phyloP scores from a whole-genome alignment of 2,329 filamentous ascomycete genomes.

The Phialocephala sp. region DNA sequence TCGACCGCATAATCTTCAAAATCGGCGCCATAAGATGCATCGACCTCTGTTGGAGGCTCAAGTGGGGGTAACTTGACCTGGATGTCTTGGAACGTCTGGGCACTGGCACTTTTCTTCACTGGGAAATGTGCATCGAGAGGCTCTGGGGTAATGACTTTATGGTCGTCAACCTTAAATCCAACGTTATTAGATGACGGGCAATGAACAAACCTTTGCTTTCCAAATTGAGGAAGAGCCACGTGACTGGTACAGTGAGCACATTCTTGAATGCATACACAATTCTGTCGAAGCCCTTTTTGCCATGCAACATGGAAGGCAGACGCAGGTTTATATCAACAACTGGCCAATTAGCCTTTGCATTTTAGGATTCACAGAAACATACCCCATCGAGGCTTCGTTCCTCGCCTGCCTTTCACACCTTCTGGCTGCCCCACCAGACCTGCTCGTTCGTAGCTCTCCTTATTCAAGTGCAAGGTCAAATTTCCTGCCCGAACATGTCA shows the following conservation, averaged over 20 bases:
- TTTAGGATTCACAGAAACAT: conserved; percentile 40
- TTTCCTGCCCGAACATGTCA: conserved; percentile 54
- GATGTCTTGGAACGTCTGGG: conserved; percentile 39
- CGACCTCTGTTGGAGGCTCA: conserved; percentile 39
- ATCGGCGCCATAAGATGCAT: conserved; percentile 50
- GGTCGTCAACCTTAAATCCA: conserved; percentile 19
- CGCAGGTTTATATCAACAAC: conserved; percentile 80
- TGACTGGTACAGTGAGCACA: conserved; percentile 68
- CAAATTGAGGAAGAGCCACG: conserved; percentile 81
- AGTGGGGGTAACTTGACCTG: conserved; percentile 39
- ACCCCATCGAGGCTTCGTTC: conserved; percentile 76
- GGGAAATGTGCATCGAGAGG: conserved; percentile 55
- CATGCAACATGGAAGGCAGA: conserved; percentile 72
- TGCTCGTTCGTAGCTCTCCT: conserved; percentile 80
- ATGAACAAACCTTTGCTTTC: conserved; percentile 50
- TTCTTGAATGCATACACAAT: conserved; percentile 58
- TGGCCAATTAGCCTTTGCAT: conserved; percentile 48
- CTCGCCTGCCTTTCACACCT: conserved; percentile 61
- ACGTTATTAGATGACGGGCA: conserved; percentile 12
- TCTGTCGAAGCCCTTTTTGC: conserved; percentile 42
- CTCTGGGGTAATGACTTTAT: conserved; percentile 52
- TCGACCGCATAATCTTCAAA: conserved; percentile 68
- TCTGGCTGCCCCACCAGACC: conserved; percentile 78
- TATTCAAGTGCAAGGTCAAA: conserved; percentile 78
- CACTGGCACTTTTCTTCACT: conserved; percentile 48